Conservation (phyloP, 768 basidiomycete species). For the Leccinum sublutescens region DNA sequence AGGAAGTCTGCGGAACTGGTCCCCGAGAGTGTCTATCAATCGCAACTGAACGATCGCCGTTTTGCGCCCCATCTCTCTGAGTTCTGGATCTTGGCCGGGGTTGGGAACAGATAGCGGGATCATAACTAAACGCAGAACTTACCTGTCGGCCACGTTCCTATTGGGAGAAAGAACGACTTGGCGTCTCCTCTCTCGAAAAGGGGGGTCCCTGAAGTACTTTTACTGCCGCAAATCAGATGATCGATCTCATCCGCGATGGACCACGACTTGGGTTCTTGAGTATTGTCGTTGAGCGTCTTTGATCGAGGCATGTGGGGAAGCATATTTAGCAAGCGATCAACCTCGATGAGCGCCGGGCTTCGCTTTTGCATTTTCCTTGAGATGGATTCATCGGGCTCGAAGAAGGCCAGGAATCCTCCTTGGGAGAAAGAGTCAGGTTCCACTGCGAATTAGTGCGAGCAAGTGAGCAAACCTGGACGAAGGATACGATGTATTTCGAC, state of each 20-base stretch:
- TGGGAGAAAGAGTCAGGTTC: background rate
- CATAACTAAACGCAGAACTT: background rate
- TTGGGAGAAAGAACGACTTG: constrained; percentile 3
- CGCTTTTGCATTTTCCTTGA: background rate
- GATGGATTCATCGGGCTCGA: constrained; percentile 4
- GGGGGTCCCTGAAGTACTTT: background rate
- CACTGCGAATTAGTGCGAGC: background rate
- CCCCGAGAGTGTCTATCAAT: constrained; percentile 4
- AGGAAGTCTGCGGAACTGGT: constrained; percentile 3
- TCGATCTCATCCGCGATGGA: constrained; percentile 3
- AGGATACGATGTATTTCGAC: constrained; percentile 7
- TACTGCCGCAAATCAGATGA: background rate
- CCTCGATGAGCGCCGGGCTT: constrained; percentile 1
- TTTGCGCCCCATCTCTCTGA: constrained; percentile 4
- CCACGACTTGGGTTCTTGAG: constrained; percentile 2
- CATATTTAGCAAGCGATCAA: constrained; percentile 5
- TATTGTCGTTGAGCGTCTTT: background rate
- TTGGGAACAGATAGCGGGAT: background rate
- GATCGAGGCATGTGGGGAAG: constrained; percentile 7
- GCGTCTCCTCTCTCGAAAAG: background rate
- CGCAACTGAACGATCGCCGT: constrained; percentile 2
- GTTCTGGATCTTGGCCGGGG: background rate
- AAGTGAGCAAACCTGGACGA: background rate
- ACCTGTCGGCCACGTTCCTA: constrained; percentile 7
- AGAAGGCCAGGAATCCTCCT: constrained; percentile 5